phyloP scores from a whole-genome alignment of 345 rosid genomes.

The Stellera chamaejasme region DNA sequence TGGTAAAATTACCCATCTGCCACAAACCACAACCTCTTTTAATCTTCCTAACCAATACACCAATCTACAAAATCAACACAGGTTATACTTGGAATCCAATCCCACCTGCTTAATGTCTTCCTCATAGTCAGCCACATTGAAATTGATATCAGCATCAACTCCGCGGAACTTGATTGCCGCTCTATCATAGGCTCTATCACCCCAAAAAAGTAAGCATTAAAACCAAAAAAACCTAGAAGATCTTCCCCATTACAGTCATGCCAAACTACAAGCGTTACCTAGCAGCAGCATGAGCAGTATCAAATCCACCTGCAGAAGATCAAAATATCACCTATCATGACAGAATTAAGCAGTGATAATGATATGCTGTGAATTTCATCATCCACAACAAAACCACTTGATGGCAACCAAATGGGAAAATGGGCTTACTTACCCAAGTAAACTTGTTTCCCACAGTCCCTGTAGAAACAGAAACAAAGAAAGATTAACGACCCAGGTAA shows the following conservation, averaged over 20 bases:
- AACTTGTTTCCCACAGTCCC: constrained; percentile 90
- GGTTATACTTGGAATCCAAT: background rate
- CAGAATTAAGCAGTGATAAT: background rate
- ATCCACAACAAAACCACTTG: background rate
- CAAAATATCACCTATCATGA: constrained; percentile 1
- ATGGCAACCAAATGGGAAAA: background rate
- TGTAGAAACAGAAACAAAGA: constrained; percentile 20
- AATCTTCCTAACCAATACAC: background rate
- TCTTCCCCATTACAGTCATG: background rate
- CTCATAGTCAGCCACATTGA: constrained; percentile 44
- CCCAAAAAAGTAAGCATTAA: background rate
- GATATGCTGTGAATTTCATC: background rate
- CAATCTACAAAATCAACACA: background rate
- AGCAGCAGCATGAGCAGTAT: constrained; percentile 85
- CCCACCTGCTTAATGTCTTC: constrained; percentile 65
- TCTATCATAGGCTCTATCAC: constrained; percentile 71
- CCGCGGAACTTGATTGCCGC: constrained; percentile 86
- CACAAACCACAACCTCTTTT: background rate
- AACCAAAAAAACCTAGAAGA: background rate
- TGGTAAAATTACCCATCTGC: constrained; percentile 50
- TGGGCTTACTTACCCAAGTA: constrained; percentile 55
- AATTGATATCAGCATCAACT: constrained; percentile 76
- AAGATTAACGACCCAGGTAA: constrained; percentile 1
- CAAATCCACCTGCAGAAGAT: constrained; percentile 61
- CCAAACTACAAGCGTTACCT: constrained; percentile 30